Percentiles rank a stretch among this genome's conserved stretches.
Conservation (phyloP, 1,284 basidiomycete species). For the Papiliotrema fonsecae region DNA sequence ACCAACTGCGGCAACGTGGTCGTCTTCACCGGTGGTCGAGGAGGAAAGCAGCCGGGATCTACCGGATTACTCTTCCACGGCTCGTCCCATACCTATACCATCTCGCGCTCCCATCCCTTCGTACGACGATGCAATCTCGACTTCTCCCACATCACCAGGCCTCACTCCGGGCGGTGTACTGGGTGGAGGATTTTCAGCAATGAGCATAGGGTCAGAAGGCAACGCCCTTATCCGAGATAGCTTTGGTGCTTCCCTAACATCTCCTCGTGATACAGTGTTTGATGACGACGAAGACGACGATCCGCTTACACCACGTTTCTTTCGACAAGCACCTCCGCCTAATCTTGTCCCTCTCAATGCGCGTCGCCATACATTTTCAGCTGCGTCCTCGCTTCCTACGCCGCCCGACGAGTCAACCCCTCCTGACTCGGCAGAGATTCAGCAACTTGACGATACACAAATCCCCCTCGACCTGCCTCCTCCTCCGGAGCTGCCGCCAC, state of each 20-base stretch:
- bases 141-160: not conserved
- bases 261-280: not conserved
- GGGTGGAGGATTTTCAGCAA: too few relatives aligned
- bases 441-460: not conserved
- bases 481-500: conserved; percentile 18
- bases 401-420: not conserved
- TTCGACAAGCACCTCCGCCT: not conserved
- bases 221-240: conserved; percentile 5
- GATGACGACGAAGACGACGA: conserved; percentile 15
- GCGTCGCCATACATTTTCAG: conserved; percentile 2
- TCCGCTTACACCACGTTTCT: conserved; percentile 12
- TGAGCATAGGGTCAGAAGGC: not conserved
- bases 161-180: too few relatives aligned
- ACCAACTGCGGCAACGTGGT: too few relatives aligned
- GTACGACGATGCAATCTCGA: conserved; percentile 9
- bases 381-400: not conserved
- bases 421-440: not conserved
- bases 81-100: not conserved
- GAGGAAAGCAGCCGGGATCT: too few relatives aligned
- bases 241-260: conserved; percentile 6
- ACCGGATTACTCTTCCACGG: not conserved
- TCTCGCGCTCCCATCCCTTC: conserved; percentile 10
- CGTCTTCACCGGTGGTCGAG: too few relatives aligned
- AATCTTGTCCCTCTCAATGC: conserved; percentile 5
- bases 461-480: conserved; percentile 17